Evolutionary conservation across 176 grass and related monocot genomes (phyloP).

Genomic region (Hordeum marinum): DNA sequence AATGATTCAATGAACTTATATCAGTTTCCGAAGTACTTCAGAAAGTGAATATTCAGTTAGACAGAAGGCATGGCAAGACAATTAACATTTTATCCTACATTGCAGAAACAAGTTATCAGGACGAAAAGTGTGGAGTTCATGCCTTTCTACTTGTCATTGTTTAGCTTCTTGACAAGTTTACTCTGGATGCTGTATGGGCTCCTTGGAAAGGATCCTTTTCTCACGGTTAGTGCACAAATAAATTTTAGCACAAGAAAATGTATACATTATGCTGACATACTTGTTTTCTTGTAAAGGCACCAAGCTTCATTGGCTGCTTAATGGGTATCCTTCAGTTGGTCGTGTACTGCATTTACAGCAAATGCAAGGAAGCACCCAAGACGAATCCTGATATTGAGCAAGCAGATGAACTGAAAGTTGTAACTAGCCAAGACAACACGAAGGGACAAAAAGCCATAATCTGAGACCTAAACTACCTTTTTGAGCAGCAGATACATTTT

Average conservation of each 20-base stretch:
- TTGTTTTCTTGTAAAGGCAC: slow-evolving; percentile 41
- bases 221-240: slow-evolving; percentile 37
- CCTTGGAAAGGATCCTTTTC: slow-evolving; percentile 57
- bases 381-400: slow-evolving; percentile 16
- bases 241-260: not conserved
- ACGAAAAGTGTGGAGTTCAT: slow-evolving; percentile 87
- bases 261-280: not conserved
- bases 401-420: not conserved
- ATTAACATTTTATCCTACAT: not conserved
- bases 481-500: not conserved
- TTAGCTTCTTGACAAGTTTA: slow-evolving; percentile 57
- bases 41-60: not conserved
- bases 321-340: slow-evolving; percentile 60
- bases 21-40: not conserved
- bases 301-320: slow-evolving; percentile 56
- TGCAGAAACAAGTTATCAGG: slow-evolving; percentile 66
- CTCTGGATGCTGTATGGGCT: slow-evolving; percentile 65
- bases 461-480: not conserved
- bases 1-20: not conserved
- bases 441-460: slow-evolving; percentile 1
- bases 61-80: not conserved
- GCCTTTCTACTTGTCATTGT: slow-evolving; percentile 80
- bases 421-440: not conserved
- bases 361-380: slow-evolving; percentile 26
- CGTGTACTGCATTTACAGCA: slow-evolving; percentile 65